Base-by-base conservation (phyloP, 371 early-diverging fungal genomes). In the Gilbertella persicaria region DNA sequence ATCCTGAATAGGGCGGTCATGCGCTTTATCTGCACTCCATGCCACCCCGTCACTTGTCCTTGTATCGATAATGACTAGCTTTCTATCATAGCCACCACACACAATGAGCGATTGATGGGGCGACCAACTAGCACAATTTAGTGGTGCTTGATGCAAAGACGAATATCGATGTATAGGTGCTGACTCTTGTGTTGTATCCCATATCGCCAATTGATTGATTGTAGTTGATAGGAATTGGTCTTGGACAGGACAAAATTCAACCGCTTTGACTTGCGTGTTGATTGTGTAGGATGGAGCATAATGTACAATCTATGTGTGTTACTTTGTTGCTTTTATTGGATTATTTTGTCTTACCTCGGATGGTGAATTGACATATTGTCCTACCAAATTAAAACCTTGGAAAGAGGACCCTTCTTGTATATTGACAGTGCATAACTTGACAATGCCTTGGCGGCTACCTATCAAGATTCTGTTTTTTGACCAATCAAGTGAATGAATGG, bases 1-100 rank as follows among this genome's bases (percentile, higher is more conserved):
- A 36, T 84, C 82, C 5, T 69, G 78, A 9, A 90, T 77, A 9
- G 83, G 54, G 4, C 55, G 66, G 20, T 54, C 55, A 41, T 75
- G 79, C 0, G 72, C 70, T 23, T 62, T 46, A 7, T 46, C 28
- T 3, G 56, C 62, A 20, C 45, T 49, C 73, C 72, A 72, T 0
- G 62, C 70, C 20, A 56, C 33, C 3, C 45, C 33, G 7, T 39
- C 39, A 4, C 36, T 14, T 3, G 55, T 30, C 3, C 76, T 39
- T 1, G 48, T 54, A 29, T 75, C 76, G 0, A 69, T 52, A 2
- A 75, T 52, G n/a, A 41, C 17, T 17, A 75, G 28, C 1, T 47
- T 33, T 24, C 44, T 46, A n/a, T 56, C 55, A 8, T 45, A 48
- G 0, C 66, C 68, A 19, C 66, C 76, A 17, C 58, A 57, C 0